phyloP scores from a whole-genome alignment of 179 eudicot genomes.

The Drosera spatulata region DNA sequence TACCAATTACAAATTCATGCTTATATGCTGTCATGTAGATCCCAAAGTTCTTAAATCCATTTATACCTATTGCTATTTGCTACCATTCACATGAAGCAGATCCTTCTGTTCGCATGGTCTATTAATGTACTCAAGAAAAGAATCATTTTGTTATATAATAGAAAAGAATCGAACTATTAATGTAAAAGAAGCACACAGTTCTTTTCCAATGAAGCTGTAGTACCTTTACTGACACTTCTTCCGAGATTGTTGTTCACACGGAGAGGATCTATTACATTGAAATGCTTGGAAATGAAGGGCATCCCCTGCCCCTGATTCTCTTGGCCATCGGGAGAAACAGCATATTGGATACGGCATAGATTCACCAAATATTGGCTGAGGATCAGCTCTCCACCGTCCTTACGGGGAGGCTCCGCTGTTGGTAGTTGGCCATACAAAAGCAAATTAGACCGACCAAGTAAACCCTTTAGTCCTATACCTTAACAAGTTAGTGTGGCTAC shows the following conservation, averaged over 20 bases:
- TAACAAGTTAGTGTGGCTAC: too few relatives aligned
- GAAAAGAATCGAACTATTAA: neutral
- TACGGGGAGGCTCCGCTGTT: constrained; percentile 83
- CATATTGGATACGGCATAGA: constrained; percentile 70
- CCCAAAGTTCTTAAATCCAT: too few relatives aligned
- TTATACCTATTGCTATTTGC: too few relatives aligned
- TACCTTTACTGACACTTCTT: constrained; percentile 97
- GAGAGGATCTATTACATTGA: constrained; percentile 88
- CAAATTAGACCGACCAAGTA: neutral
- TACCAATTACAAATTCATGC: too few relatives aligned
- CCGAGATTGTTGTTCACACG: constrained; percentile 94
- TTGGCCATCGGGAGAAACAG: constrained; percentile 62
- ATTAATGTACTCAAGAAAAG: constrained; percentile 1
- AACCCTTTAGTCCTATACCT: too few relatives aligned
- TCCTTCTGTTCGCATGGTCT: too few relatives aligned
- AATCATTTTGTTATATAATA: neutral
- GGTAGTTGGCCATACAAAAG: constrained; percentile 8
- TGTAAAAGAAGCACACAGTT: neutral
- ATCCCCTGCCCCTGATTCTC: constrained; percentile 87
- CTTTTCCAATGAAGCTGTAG: neutral
- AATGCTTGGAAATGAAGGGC: constrained; percentile 67
- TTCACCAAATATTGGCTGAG: constrained; percentile 72
- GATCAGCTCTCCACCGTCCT: constrained; percentile 61
- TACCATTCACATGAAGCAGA: too few relatives aligned
- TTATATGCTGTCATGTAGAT: too few relatives aligned